Evolutionary conservation across 2,329 filamentous ascomycete species (phyloP), one percentile per base, ranked within the genome.

Genomic region (Leptographium wingfieldii): DNA sequence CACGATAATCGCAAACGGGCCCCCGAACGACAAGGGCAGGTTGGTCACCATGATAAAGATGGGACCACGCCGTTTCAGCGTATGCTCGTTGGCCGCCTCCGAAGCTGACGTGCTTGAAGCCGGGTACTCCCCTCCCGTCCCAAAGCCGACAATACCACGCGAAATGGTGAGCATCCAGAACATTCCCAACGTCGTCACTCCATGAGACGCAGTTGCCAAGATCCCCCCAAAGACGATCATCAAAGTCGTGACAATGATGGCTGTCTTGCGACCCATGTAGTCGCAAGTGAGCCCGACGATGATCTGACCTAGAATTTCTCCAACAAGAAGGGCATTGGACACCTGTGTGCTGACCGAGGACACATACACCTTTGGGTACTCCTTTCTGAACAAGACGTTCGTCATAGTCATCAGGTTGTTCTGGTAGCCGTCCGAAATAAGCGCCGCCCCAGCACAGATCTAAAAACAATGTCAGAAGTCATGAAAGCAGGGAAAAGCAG

Each of bases 1-100:
- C 0, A 80, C 74, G 0, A 79, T 67, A 0, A 75, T 76, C 3
- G 73, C 76, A 65, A 75, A 78, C 2, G 79, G 75, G 59, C 79
- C 81, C 0, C 79, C 80, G 11, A 82, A 61, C 1, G 55, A 71
- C 64, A 35, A 73, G 70, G 79, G 77, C 6, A 82, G 68, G 63
- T 81, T 76, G 1, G 75, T 73, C 14, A 80, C 72, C 71, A 82
- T 74, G n/a, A 79, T 78, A 60, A 83, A 80, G 66, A 82, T 76
- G 68, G 81, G 80, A 3, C 80, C 70, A 4, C 70, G 66, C 3
- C 65, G 64, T 3, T 59, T 65, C 0, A 66, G 67, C 51, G 70
- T 67, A 0, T 56, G 73, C 64, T 82, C 79, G 62, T 83, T 79
- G 1, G 79, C 76, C 0, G 80, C 77, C 66, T 84, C 81, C 14